Base-by-base conservation (phyloP, 2,329 filamentous ascomycete genomes). In the Penicillium sp. region DNA sequence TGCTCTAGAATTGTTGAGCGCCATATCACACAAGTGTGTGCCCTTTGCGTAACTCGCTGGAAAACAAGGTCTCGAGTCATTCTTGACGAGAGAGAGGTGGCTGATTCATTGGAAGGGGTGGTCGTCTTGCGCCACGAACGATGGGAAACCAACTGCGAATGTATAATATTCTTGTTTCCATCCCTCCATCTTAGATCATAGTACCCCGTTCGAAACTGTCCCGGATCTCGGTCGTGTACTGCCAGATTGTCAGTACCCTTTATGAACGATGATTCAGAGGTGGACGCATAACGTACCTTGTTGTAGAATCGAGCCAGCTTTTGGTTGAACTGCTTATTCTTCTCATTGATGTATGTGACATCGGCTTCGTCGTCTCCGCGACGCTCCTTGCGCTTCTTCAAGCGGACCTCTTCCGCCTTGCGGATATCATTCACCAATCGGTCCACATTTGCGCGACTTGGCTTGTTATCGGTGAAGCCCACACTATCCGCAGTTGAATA, bases 281-380 rank as follows among this genome's bases (percentile, higher is more conserved):
- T 24, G 25, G 13, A 6, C n/a, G 25, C 18, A 38, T 62, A 8
- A 13, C 72, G 52, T 70, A 78, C 76, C 73, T 95, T 95, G 74
- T 98, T 93, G 73, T 98, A 98, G 75, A 97, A 98, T 57, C 93
- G 79, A 46, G 86, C 78, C 69, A 98, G 76, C 75, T 98, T 97
- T 75, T 95, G 84, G 82, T 98, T 98, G 76, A 98, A 98, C 78
- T 96, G 90, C 78, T 97, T 97, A 78, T 98, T 98, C 85, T 98
- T 96, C 73, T 96, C 90, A 73, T 98, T 98, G 80, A 98, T 98
- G 72, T 95, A 97, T 6, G 91, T 97, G 61, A 97, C 87, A 70
- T 98, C 93, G 27, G 83, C 85, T 41, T 90, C 87, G 54, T 95
- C 90, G 49, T 90, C 89, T 53, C 84, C 85, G 66, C 84, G 81